Base-by-base conservation (phyloP, 108 stramenopile species). In the Nannochloropsis granulata region DNA sequence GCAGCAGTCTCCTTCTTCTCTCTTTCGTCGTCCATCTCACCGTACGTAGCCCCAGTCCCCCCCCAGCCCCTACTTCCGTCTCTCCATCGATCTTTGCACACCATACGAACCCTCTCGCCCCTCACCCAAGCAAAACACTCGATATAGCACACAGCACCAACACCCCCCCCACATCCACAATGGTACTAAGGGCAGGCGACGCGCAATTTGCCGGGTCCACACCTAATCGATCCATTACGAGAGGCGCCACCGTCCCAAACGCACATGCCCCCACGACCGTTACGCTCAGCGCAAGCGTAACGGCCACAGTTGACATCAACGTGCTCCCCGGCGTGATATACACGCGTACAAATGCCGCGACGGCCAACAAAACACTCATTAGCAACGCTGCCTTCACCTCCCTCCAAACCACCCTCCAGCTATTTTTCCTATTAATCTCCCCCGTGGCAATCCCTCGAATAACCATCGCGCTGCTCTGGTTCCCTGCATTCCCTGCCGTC, bases 361-460 rank as follows among this genome's bases (percentile, higher is more conserved):
- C 78, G 21, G 86, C 86, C 19, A 90, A 82, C 2, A 87, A 25
- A 0, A 42, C 23, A 0, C 86, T 84, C n/a, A 88, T 44, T 0
- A 80, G 45, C 19, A 87, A 26, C 25, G 83, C 89, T 3, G 86
- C 88, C 79, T 80, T 80, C 13, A 84, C 79, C 44, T 90, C 89
- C 21, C 88, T 83, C 83, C 78, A 84, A 16, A 89, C 24, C 24
- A 86, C 88, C 26, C 42, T 13, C 84, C 23, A 45, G 12, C 26
- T 25, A 25, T 88, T 86, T 19, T 44, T 26, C 23, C n/a, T 26
- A 82, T 81, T 44, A 46, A 90, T 90, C 46, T 90, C 89, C 44
- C 88, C 89, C 24, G 89, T 90, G 21, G 89, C 89, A 2, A 90
- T 88, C 26, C 89, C 88, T 13, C 88, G 85, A 23, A 89, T 89